Base-by-base conservation (phyloP, 140 eudicot genomes). In the Cichorium intybus region DNA sequence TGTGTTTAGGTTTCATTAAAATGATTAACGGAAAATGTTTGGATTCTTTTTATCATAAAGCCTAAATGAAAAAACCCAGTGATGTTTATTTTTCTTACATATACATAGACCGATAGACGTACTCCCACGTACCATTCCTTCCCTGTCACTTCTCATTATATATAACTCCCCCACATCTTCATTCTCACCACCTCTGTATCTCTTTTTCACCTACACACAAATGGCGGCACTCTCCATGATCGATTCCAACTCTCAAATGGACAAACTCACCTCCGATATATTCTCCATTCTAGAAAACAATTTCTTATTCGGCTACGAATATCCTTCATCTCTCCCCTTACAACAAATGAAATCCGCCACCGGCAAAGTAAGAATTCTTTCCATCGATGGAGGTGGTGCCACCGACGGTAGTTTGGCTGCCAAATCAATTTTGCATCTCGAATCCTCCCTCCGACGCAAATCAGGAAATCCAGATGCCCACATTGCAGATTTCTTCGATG, bases 241-340 rank as follows among this genome's bases (percentile, higher is more conserved):
- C 15, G 62, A 77, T 31, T 64, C 82, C 45, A 66, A 64, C 73
- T 49, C 51, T 24, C 78, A 65, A 4, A 66, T 50, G 52, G 85
- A 84, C 70, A 64, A 84, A 23, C 86, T 84, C 66, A 81, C 91
- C 5, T 67, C 74, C 4, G 84, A 84, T 9, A 84, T 84, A 56
- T 81, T 84, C 76, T 81, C 91, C 1, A 78, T 84, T 28, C 91
- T 84, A 0, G 91, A 84, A 72, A 81, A 81, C 82, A 84, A 81
- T 1, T 84, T 84, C 85, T 81, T 81, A 28, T 84, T 84, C 28
- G 87, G 90, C 2, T 71, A 57, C 74, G 39, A 73, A 22, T 31
- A 46, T 6, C 9, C 68, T 3, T 26, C 77, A 1, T 62, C 78
- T 9, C 46, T 22, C 5, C 72, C 78, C 0, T 15, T 56, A 7